Conservation (phyloP, 306 rosid genomes). For the Pyrus pyrifolia region DNA sequence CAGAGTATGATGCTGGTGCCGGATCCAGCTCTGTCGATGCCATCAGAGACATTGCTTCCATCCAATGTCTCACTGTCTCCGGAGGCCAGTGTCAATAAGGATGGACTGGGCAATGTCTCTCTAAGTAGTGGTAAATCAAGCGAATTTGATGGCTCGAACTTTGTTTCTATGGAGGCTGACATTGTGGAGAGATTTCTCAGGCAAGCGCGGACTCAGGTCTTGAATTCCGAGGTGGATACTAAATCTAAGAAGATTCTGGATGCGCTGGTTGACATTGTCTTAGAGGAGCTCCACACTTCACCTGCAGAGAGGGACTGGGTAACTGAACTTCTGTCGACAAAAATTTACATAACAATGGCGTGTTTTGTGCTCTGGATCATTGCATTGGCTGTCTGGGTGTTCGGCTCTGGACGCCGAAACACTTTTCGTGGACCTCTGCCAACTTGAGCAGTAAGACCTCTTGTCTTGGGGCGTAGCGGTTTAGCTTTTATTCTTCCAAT, state of each 20-base stretch:
- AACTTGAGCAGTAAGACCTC: conserved; percentile 35
- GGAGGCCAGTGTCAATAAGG: neutral
- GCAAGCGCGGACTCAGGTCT: conserved; percentile 28
- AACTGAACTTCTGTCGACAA: conserved; percentile 18
- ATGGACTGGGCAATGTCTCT: neutral
- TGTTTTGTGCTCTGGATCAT: conserved; percentile 42
- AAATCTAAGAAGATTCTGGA: conserved; percentile 47
- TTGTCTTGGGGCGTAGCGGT: neutral
- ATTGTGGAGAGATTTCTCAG: conserved; percentile 25
- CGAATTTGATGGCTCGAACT: neutral
- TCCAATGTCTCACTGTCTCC: conserved; percentile 4
- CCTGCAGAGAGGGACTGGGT: conserved; percentile 31
- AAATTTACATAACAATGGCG: conserved; percentile 24
- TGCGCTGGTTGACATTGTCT: conserved; percentile 36
- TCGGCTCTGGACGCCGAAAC: conserved; percentile 24
- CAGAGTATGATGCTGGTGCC: neutral
- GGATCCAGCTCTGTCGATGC: neutral
- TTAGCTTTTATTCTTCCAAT: neutral
- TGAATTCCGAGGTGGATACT: conserved; percentile 27
- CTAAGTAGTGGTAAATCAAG: neutral
- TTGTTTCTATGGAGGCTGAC: conserved; percentile 28
- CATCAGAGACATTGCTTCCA: neutral
- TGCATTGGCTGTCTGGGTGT: conserved; percentile 27
- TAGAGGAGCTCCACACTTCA: conserved; percentile 20
- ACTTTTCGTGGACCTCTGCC: conserved; percentile 31